Percentiles rank a stretch among this genome's conserved stretches.
These are phyloP conservation scores for Leishmania braziliensis DNA, from an alignment of 208 protist genomes.

Conservation along the genomic window DNA sequence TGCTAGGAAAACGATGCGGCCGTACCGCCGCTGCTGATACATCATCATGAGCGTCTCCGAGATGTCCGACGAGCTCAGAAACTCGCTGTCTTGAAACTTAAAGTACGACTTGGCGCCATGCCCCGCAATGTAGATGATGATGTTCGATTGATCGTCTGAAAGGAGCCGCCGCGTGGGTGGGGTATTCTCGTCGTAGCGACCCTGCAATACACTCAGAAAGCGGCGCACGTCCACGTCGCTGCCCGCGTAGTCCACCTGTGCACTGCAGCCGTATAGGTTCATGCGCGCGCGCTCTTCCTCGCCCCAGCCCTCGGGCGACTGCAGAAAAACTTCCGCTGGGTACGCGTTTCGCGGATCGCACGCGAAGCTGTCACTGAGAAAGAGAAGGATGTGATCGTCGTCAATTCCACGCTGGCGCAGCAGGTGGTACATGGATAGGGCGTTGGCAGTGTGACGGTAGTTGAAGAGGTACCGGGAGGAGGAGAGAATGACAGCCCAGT, in stretches of 20 bases:
- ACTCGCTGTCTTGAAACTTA: constrained; percentile 97
- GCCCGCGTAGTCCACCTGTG: constrained; percentile 97
- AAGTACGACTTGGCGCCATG: constrained; percentile 97
- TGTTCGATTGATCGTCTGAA: constrained; percentile 94
- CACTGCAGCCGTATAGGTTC: constrained; percentile 91
- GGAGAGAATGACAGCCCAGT: constrained; percentile 95
- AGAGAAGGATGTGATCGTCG: constrained; percentile 95
- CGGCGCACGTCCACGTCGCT: constrained; percentile 97
- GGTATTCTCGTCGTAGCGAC: constrained; percentile 91
- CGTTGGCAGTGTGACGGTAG: constrained; percentile 97
- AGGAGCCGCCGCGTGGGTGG: constrained; percentile 93
- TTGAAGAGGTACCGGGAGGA: constrained; percentile 98
- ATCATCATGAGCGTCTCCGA: constrained; percentile 96
- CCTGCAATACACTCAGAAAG: constrained; percentile 95
- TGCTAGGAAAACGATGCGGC: constrained; percentile 92
- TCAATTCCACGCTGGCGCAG: constrained; percentile 96
- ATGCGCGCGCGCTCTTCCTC: constrained; percentile 7
- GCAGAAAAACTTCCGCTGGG: constrained; percentile 73
- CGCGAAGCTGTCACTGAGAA: constrained; percentile 98
- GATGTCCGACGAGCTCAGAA: constrained; percentile 89
- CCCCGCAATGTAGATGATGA: constrained; percentile 97
- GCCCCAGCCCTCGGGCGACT: constrained; percentile 1
- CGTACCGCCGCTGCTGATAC: constrained; percentile 92
- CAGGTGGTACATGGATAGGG: constrained; percentile 95
- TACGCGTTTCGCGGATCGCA: constrained; percentile 97